Conservation (phyloP, 169 alveolate genomes). For the Cryptosporidium parvum region DNA sequence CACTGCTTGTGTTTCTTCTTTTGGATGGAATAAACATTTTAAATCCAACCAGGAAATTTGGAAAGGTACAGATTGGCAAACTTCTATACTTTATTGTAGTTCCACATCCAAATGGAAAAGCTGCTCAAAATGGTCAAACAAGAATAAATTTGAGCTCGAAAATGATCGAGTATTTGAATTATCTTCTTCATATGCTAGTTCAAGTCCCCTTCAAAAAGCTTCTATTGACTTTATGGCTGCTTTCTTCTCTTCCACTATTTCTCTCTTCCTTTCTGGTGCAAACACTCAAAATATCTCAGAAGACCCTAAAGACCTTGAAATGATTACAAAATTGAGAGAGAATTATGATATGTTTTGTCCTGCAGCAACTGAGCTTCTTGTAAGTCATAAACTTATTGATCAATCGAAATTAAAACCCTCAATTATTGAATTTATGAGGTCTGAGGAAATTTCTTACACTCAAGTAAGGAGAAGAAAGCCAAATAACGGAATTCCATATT, state of each 20-base stretch:
- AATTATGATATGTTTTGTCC: slow-evolving; percentile 35
- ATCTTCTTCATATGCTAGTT: not conserved
- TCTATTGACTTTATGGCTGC: slow-evolving; percentile 46
- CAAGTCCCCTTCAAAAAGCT: slow-evolving; percentile 53
- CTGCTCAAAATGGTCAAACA: slow-evolving; percentile 26
- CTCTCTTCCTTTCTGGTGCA: slow-evolving; percentile 47
- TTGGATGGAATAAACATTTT: slow-evolving; percentile 21
- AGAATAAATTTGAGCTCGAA: not conserved
- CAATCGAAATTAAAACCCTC: too few species aligned
- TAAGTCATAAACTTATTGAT: not conserved
- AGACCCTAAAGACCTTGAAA: slow-evolving; percentile 24
- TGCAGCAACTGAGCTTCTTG: slow-evolving; percentile 20
- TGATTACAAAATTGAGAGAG: slow-evolving; percentile 6
- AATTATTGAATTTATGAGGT: not conserved
- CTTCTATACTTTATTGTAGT: slow-evolving; percentile 49
- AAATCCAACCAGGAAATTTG: slow-evolving; percentile 22
- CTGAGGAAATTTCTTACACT: slow-evolving; percentile 26
- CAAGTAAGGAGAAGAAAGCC: slow-evolving; percentile 37
- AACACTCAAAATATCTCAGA: slow-evolving; percentile 15
- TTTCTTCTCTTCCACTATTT: slow-evolving; percentile 27
- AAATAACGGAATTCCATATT: slow-evolving; percentile 45
- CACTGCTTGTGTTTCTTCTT: slow-evolving; percentile 65
- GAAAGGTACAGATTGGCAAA: slow-evolving; percentile 18
- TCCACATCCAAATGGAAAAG: slow-evolving; percentile 47
- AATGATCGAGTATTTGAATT: not conserved